These are phyloP conservation scores for Leccinellum albellum DNA, from an alignment of 768 basidiomycete genomes.

Conservation along the genomic window DNA sequence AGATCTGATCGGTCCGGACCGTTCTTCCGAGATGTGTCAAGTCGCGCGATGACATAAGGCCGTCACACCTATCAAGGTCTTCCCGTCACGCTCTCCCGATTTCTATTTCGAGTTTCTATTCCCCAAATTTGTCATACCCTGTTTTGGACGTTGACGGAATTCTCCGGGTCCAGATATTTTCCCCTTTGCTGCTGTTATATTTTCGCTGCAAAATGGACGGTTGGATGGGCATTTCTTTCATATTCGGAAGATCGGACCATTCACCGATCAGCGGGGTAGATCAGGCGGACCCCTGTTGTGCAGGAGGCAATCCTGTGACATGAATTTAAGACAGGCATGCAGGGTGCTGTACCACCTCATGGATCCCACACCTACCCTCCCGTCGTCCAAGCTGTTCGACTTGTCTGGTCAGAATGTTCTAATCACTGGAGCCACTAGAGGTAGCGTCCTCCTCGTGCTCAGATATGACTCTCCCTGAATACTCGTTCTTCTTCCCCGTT, in stretches of 20 bases:
- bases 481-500: constrained; percentile 6
- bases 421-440: constrained; percentile 78
- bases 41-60: constrained; percentile 26
- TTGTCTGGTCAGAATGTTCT: constrained; percentile 66
- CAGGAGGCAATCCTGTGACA: background rate
- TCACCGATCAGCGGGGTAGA: constrained; percentile 32
- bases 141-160: constrained; percentile 18
- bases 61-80: constrained; percentile 17
- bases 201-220: background rate
- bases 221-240: constrained; percentile 3
- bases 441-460: constrained; percentile 40
- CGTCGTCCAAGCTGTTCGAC: constrained; percentile 59
- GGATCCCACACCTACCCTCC: constrained; percentile 50
- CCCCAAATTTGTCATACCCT: constrained; percentile 21
- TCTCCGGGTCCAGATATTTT: constrained; percentile 13
- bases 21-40: constrained; percentile 22
- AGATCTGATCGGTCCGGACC: constrained; percentile 31
- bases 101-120: constrained; percentile 20
- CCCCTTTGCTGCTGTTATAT: constrained; percentile 1
- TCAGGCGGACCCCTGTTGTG: constrained; percentile 8
- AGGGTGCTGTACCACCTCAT: constrained; percentile 30
- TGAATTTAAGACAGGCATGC: constrained; percentile 21
- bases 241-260: constrained; percentile 26
- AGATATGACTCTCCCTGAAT: constrained; percentile 11
- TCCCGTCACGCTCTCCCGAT: constrained; percentile 25